Evolutionary conservation across 1,284 basidiomycete species (phyloP).

Genomic region (Trichosporon asahii): DNA sequence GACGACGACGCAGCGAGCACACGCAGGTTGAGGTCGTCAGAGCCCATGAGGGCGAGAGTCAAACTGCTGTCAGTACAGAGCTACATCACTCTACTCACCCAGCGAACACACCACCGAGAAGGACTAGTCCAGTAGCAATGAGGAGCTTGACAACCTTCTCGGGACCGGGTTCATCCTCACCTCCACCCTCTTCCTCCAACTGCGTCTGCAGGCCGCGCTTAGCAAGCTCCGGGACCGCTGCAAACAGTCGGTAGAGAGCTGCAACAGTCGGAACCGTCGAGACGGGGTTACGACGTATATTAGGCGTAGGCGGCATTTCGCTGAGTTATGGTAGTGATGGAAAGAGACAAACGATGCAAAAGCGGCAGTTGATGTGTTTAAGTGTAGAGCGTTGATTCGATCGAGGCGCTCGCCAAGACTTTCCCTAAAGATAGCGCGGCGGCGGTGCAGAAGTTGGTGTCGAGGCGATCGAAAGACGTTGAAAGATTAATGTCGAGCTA

Average conservation of each 20-base stretch:
- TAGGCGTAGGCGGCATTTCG: neutral
- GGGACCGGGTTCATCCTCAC: conserved; percentile 43
- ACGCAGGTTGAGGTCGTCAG: conserved; percentile 86
- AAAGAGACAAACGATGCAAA: neutral
- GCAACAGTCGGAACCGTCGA: conserved; percentile 35
- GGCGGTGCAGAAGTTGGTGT: neutral
- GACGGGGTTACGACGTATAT: neutral
- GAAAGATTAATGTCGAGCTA: neutral
- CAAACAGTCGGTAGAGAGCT: conserved; percentile 41
- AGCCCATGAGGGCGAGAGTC: conserved; percentile 89
- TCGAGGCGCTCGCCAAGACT: conserved; percentile 2
- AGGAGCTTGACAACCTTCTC: conserved; percentile 65
- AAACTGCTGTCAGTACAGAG: conserved; percentile 51
- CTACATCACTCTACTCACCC: conserved; percentile 58
- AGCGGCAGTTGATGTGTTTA: neutral
- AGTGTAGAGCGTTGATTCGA: neutral
- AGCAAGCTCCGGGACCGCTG: conserved; percentile 28
- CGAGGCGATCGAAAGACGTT: neutral
- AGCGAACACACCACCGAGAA: conserved; percentile 78
- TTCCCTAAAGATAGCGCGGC: neutral
- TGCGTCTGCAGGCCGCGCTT: conserved; percentile 13
- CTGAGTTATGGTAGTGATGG: neutral
- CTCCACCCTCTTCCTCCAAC: conserved; percentile 17
- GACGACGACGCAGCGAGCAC: conserved; percentile 78
- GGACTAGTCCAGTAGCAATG: conserved; percentile 64